Evolutionary conservation across 768 basidiomycete species (phyloP), one percentile per base, ranked within the genome.

Genomic region (Suillus lakei): DNA sequence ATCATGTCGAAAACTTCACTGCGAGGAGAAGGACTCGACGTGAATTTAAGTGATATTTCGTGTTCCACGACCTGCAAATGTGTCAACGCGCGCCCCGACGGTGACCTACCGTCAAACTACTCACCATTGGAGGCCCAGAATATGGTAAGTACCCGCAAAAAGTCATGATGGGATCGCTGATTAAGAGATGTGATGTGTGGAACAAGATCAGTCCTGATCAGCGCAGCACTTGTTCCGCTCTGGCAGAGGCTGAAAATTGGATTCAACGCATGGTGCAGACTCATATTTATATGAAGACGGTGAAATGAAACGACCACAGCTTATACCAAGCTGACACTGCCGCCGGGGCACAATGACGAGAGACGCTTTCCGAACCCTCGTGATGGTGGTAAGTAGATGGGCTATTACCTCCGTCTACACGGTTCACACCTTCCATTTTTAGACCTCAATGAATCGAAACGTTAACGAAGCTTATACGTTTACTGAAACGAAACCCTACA

Each of bases 31-130:
- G 71, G 63, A 41, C 68, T 63, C 36, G 79, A 67, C 63, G 75
- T 71, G 62, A 85, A 70, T 70, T 79, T 76, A 65, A 83, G 78
- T 55, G 79, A 80, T 56, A 84, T 67, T 63, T 80, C 75, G 61
- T 79, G 79, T 38, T 78, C 72, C 21, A 77, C 69, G 23, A 70
- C 72, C 76, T 81, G 63, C 16, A 23, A 60, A 48, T 34, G 38
- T 6, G 60, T 77, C 21, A 73, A 63, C 21, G 4, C 51, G 48
- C 32, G 61, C 8, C 36, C 16, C 50, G 50, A 8, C 48, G 28
- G 13, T 46, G 26, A 28, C 18, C 16, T 13, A 10, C 43, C 32
- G 9, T 48, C 30, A 3, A 41, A 28, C 15, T 44, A 69, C 74
- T 66, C 64, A 78, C 76, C 67, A 64, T 73, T 28, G 71, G 71